These are phyloP conservation scores for Nakazawaea ernobii DNA, from an alignment of 805 yeast genomes.

Conservation along the genomic window DNA sequence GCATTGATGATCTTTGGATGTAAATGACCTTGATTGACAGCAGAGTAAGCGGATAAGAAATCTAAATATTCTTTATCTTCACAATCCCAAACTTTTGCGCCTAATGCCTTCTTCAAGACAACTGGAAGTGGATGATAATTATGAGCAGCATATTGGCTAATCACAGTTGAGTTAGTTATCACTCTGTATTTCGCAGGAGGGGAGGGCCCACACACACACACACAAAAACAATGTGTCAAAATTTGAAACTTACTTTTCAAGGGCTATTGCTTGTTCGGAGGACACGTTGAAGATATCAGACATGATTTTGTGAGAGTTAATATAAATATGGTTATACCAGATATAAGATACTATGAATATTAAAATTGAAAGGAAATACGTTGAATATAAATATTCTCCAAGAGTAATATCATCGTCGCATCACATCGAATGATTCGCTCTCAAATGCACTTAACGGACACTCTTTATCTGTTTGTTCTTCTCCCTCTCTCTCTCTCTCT, in stretches of 20 bases:
- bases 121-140: constrained; percentile 97
- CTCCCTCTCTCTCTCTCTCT: too few species aligned
- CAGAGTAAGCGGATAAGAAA: constrained; percentile 91
- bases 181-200: too few species aligned
- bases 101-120: constrained; percentile 78
- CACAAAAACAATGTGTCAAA: too few species aligned
- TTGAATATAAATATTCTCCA: neutral
- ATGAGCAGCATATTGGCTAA: constrained; percentile 56
- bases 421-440: neutral
- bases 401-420: neutral
- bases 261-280: constrained; percentile 9
- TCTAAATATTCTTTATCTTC: constrained; percentile 93
- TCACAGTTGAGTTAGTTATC: neutral
- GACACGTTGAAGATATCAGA: constrained; percentile 10
- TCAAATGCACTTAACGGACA: constrained; percentile 10
- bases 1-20: constrained; percentile 90
- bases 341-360: too few species aligned
- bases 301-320: neutral
- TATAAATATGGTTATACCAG: too few species aligned
- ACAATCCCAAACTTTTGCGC: constrained; percentile 97
- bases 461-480: neutral
- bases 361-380: neutral
- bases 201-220: too few species aligned
- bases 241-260: constrained; percentile 8
- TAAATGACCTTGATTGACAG: constrained; percentile 97